Base-by-base conservation (phyloP, 768 basidiomycete species). In the Auricularia sp. region DNA sequence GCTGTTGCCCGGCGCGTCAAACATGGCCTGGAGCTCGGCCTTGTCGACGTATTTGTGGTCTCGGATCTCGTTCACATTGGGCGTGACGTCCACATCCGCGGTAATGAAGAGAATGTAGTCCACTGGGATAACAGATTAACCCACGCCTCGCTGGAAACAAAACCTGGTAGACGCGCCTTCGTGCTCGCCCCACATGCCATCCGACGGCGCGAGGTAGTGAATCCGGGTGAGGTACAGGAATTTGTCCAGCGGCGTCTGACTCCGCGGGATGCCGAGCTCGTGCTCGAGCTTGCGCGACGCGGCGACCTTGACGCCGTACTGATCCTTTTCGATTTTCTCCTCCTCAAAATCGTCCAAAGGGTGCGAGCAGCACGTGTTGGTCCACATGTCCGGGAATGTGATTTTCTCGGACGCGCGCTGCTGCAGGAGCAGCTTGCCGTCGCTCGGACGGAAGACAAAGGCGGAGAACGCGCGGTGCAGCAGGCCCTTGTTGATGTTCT, bases 331-430 rank as follows among this genome's bases (percentile, higher is more conserved):
- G 7, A 85, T 74, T 77, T 88, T 92, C 77, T 94, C 89, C 68
- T 85, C 83, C 67, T 88, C 89, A 69, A 94, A 92, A 77, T 98
- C 97, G 70, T 92, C 87, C 62, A 99, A 81, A 18, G 96, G 96
- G 73, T 99, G 96, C 29, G 92, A 94, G 78, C 96, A 99, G 75
- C 97, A 99, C 7, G 97, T 98, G 77, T 99, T 99, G 37, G 97
- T 99, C 97, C 97, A 99, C 94, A 98, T 94, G 70, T 92, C 83
- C 4, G 97, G 97, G 79, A 99, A 99, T 6, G 97, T 99, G 73
- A 99, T 99, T 81, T 99, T 99, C 79, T 96, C 94, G n/a, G 87
- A 81, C 21, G 97, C 97, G 44, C 97, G 85, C 75, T 94, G 93
- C 74, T 99, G 97, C 56, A 99, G 82, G 34, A 99, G 81, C 18